A percentile compares a stretch with the other conserved stretches of the same genome.
phyloP scores from a whole-genome alignment of 306 rosid species.

The Quercus dentata region DNA sequence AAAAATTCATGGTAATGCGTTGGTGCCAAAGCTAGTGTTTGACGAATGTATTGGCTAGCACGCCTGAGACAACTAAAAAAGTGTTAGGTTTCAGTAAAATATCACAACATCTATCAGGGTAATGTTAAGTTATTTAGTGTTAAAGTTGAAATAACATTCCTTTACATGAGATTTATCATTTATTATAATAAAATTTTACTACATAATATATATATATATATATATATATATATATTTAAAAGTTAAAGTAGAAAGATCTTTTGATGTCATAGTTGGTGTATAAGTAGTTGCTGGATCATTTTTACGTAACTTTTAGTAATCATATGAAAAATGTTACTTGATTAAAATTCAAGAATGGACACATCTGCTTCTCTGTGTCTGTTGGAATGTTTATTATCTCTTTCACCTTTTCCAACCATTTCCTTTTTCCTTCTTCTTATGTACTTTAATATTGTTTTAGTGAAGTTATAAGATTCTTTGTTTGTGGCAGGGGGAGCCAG shows the following conservation, averaged over 20 bases:
- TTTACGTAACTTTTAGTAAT: neutral
- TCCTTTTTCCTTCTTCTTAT: neutral
- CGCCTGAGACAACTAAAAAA: neutral
- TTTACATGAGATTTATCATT: no score
- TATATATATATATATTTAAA: no score
- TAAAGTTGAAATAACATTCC: neutral
- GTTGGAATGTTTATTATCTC: neutral
- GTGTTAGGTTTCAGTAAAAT: neutral
- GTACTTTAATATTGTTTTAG: constrained; percentile 18
- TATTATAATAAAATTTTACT: no score
- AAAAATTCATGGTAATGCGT: neutral
- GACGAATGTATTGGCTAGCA: neutral
- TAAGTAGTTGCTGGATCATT: neutral
- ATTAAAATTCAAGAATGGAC: neutral
- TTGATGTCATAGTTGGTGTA: neutral
- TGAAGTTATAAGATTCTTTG: constrained; percentile 24
- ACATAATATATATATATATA: no score
- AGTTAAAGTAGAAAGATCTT: neutral
- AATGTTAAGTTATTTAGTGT: neutral
- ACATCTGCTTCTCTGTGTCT: neutral
- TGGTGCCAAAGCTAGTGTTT: neutral
- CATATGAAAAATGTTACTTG: neutral
- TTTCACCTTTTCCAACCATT: neutral
- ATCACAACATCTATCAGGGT: neutral
- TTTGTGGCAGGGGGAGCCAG: constrained; percentile 90